A percentile compares a stretch with the other conserved stretches of the same genome.
These are phyloP conservation scores for Fusarium oxysporum DNA, from an alignment of 2,329 filamentous ascomycete species.

Conservation along the genomic window DNA sequence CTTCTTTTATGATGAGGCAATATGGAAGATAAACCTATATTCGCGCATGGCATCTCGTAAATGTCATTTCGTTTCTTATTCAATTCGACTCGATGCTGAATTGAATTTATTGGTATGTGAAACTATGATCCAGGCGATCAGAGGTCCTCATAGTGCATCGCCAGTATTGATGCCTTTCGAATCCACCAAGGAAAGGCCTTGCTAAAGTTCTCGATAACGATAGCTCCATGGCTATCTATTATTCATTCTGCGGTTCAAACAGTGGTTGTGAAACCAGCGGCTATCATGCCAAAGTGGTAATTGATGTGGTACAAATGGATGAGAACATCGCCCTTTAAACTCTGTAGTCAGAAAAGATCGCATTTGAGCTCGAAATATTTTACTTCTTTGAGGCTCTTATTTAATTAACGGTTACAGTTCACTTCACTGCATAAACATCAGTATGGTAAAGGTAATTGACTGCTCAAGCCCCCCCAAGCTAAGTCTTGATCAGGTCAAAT, in stretches of 20 bases:
- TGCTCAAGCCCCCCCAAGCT: too few relatives aligned
- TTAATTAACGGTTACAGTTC: too few relatives aligned
- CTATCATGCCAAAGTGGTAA: not conserved
- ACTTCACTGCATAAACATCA: too few relatives aligned
- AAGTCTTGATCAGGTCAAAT: not conserved
- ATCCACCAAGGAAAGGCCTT: not conserved
- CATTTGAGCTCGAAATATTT: not conserved
- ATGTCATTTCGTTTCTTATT: not conserved
- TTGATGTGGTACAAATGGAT: not conserved
- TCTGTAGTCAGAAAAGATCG: not conserved
- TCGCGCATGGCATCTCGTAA: not conserved
- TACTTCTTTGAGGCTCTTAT: too few relatives aligned
- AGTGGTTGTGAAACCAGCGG: not conserved
- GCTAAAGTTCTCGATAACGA: not conserved
- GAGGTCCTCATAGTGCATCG: not conserved
- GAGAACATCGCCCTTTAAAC: not conserved
- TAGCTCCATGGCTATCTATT: not conserved
- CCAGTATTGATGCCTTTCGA: not conserved
- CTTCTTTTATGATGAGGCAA: not conserved
- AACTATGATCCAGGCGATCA: not conserved
- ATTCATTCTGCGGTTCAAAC: not conserved
- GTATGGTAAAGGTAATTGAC: not conserved
- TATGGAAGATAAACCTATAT: not conserved
- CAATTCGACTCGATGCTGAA: not conserved
- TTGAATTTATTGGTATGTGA: not conserved